Base-by-base conservation (phyloP, 139 green algal species). In the Coelastrella sp. region DNA sequence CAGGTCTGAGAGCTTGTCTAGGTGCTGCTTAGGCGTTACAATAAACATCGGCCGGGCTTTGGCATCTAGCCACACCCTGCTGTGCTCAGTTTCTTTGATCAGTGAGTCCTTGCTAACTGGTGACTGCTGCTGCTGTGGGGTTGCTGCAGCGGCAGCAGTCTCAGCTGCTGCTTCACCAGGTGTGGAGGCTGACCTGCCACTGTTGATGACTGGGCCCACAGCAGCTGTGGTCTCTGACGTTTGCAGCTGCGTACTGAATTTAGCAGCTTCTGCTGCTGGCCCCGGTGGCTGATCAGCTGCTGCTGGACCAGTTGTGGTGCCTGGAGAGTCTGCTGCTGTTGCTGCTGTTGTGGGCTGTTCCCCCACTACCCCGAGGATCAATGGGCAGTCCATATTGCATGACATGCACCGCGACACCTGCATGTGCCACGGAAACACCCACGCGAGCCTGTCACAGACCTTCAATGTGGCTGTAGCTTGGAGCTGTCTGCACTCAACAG, bases 401-500 rank as follows among this genome's bases (percentile, higher is more conserved):
- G 81, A 87, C 81, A 87, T 87, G 64, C 81, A 87, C 23, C 81
- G 23, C 7, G 81, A 54, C 22, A 87, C 81, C 81, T 87, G 81
- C 23, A 76, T n/a, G 56, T 57, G 22, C 7, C 14, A 78, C 73
- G 17, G 13, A 32, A 80, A 47, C 32, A 47, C n/a, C 7, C 10
- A 14, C 11, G 6, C 47, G 74, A 32, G 5, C 16, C 16, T 32
- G 20, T 22, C 19, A 78, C 13, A 13, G 73, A 23, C 73, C 14
- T 56, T 32, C n/a, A 32, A 56, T n/a, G 73, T 78, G 75, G 4
- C 8, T 71, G 61, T 19, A 71, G 61, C 61, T 71, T 71, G 74
- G n/a, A 57, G 58, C 74, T 13, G 58, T 59, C 6, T 57, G 22
- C 2, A 83, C 77, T 47, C 5, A 54, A 83, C 16, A 8, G 32